Conservation (phyloP, 1,139 yeast species). For the Ogataea hybrid region DNA sequence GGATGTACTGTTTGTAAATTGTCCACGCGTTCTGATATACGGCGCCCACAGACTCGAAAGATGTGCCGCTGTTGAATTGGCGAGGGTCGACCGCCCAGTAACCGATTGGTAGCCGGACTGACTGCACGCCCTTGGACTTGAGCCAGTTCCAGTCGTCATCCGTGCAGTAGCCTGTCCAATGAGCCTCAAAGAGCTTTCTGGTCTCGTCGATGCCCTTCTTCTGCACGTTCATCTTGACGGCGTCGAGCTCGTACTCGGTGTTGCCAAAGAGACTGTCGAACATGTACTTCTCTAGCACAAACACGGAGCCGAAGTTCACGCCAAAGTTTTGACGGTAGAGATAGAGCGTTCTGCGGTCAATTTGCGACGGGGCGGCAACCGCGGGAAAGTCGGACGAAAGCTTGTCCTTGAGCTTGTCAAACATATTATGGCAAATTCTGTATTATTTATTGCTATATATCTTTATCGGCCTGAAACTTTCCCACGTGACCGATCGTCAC, state of each 20-base stretch:
- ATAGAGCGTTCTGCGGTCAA: conserved; percentile 45
- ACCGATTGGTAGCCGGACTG: conserved; percentile 85
- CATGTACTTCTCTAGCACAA: conserved; percentile 78
- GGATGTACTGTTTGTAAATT: conserved; percentile 44
- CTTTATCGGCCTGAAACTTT: neutral
- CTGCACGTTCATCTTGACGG: conserved; percentile 49
- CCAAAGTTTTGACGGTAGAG: conserved; percentile 75
- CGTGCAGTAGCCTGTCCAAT: conserved; percentile 64
- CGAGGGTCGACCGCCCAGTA: conserved; percentile 85
- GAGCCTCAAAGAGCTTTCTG: conserved; percentile 53
- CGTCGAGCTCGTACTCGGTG: conserved; percentile 71
- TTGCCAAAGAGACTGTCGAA: conserved; percentile 54
- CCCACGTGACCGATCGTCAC: conserved; percentile 6
- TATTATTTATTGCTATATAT: neutral
- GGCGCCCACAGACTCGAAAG: conserved; percentile 50
- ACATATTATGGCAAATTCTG: neutral
- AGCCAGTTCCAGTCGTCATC: conserved; percentile 84
- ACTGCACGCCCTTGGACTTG: conserved; percentile 60
- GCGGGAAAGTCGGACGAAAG: conserved; percentile 1
- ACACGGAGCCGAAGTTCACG: conserved; percentile 82
- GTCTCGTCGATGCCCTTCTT: conserved; percentile 56
- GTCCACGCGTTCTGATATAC: conserved; percentile 77
- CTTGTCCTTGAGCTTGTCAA: conserved; percentile 8
- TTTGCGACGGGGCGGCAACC: neutral
- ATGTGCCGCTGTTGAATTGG: conserved; percentile 52